Evolutionary conservation across 495 filamentous ascomycete species (phyloP).

Genomic region (Aspergillus panamensis): DNA sequence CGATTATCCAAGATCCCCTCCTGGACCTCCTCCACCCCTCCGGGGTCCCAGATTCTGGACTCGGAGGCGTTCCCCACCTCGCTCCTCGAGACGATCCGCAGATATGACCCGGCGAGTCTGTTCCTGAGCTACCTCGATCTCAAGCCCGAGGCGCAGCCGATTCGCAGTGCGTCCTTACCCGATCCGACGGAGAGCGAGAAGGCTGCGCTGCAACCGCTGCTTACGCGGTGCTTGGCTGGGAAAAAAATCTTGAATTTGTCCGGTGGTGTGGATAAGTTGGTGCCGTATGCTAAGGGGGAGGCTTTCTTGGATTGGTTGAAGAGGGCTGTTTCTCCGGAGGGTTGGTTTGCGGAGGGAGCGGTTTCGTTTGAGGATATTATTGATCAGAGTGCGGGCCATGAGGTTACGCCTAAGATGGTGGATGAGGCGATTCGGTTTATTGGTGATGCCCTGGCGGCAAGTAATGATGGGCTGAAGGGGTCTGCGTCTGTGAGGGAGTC

Average conservation of each 20-base stretch:
- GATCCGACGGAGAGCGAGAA: constrained; percentile 45
- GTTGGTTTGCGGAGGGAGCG: constrained; percentile 56
- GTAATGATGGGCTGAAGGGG: constrained; percentile 19
- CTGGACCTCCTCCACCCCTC: constrained; percentile 50
- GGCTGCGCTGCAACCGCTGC: constrained; percentile 34
- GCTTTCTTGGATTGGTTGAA: constrained; percentile 71
- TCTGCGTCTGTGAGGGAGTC: constrained; percentile 38
- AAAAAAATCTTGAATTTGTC: constrained; percentile 78
- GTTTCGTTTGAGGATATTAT: constrained; percentile 69
- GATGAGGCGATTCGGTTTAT: constrained; percentile 66
- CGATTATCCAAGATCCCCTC: constrained; percentile 64
- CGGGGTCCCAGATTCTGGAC: constrained; percentile 65
- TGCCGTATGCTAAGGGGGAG: constrained; percentile 69
- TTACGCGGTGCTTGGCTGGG: constrained; percentile 52
- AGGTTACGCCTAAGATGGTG: constrained; percentile 69
- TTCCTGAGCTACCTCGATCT: constrained; percentile 52
- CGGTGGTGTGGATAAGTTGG: constrained; percentile 76
- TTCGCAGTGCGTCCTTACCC: constrained; percentile 40
- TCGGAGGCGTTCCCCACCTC: constrained; percentile 69
- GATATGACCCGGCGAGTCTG: constrained; percentile 66
- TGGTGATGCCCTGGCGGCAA: constrained; percentile 40
- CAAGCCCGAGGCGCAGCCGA: constrained; percentile 24
- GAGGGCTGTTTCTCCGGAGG: constrained; percentile 47
- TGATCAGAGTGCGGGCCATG: constrained; percentile 69
- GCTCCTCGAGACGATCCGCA: constrained; percentile 58